Conservation (phyloP, 768 basidiomycete genomes). For the Lactarius vividus region DNA sequence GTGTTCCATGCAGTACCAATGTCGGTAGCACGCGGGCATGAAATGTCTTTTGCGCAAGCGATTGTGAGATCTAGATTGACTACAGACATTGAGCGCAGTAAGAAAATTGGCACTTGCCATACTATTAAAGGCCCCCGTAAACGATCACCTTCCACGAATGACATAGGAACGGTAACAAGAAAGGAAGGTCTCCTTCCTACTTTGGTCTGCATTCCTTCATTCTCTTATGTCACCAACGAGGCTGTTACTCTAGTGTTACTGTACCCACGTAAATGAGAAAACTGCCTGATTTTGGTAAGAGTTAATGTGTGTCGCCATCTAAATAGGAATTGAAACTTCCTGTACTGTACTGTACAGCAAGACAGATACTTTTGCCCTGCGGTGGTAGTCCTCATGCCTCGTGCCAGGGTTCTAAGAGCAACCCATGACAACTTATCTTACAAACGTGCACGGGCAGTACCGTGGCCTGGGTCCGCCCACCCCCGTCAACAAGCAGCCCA, state of each 20-base stretch:
- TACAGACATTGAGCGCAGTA: constrained; percentile 78
- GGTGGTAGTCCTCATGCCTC: too few species aligned
- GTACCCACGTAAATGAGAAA: neutral
- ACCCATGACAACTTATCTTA: too few species aligned
- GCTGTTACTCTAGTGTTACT: neutral
- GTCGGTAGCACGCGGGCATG: constrained; percentile 88
- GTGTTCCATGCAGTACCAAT: constrained; percentile 56
- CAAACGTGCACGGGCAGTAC: too few species aligned
- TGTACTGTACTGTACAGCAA: too few species aligned
- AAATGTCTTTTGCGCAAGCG: constrained; percentile 44
- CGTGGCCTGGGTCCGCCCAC: too few species aligned
- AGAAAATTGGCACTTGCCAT: constrained; percentile 87
- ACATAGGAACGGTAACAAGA: constrained; percentile 47
- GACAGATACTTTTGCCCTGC: too few species aligned
- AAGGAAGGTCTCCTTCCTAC: constrained; percentile 25
- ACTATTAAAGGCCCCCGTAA: constrained; percentile 82
- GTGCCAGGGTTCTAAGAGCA: neutral
- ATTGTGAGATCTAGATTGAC: constrained; percentile 97
- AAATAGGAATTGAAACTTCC: too few species aligned
- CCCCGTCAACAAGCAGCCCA: neutral
- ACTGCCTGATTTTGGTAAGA: too few species aligned
- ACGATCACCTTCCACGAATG: constrained; percentile 83
- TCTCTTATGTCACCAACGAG: neutral
- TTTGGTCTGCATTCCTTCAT: neutral
- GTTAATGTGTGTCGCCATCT: neutral